Base-by-base conservation (phyloP, 2,329 filamentous ascomycete genomes). In the Cladosporium oxysporum region DNA sequence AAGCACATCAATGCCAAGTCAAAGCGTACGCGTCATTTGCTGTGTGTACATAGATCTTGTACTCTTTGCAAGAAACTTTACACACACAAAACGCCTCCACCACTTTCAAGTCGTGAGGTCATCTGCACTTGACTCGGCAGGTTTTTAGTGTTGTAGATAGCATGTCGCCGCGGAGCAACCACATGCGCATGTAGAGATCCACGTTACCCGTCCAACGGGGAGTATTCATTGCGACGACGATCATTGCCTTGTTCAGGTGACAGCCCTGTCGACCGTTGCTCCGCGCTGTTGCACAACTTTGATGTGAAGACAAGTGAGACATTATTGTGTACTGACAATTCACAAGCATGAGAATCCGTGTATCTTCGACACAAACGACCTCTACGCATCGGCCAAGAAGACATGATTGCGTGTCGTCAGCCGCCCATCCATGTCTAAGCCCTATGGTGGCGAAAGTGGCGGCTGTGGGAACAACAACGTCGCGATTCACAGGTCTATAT, bases 1-100 rank as follows among this genome's bases (percentile, higher is more conserved):
- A 10, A 11, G 31, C 31, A 33, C 31, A n/a, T 26, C 23, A 26
- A 26, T 41, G 59, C 60, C 60, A 62, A 53, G 47, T 18, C 57
- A 18, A 26, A 26, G 23, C 31, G 29, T 62, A 62, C 59, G 59
- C 59, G 59, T 53, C 50, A 31, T 49, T 49, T n/a, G 47, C 47
- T 49, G 52, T 18, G 26, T 29, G 53, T 57, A 58, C 55, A 35
- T 58, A 3, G 8, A 33, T 26, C 55, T 41, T 58, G 55, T 41
- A 41, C 33, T 41, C 12, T 7, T 58, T 33, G 31, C 16, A 41
- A 12, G 18, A 58, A 41, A 41, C n/a, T 41, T 23, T 18, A 28
- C 33, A 14, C 7, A 23, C 10, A 6, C 7, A 23, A 31, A 37
- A 26, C 41, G 55, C 28, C 55, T 23, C 55, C 8, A 16, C 7